Evolutionary conservation across 306 rosid genomes (phyloP), one percentile per base, ranked within the genome.

Genomic region (Vigna nakashimae): DNA sequence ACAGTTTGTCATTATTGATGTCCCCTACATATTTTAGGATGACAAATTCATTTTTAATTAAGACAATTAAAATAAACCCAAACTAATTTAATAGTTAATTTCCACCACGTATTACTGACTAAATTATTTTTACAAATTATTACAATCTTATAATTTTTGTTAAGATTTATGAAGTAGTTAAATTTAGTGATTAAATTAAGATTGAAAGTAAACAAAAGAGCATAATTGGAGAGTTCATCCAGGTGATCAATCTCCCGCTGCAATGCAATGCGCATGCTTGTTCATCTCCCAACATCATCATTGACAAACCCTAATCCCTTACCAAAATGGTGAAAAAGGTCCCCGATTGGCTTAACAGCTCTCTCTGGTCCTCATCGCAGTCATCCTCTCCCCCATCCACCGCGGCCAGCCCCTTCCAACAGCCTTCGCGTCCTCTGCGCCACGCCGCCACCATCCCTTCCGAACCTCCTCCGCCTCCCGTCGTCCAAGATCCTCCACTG

Each of bases 291-390:
- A 5, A 3, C 59, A 30, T 62, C 45, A 4, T 34, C 24, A 58
- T 49, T 60, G 16, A 15, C 7, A 79, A 79, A 79, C 83, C 83
- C 50, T 2, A 50, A 67, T 14, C 52, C 26, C 18, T 4, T 13
- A 50, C 49, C 66, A 71, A 55, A 81, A 92, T 95, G 98, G 76
- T 84, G 87, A 91, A 85, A 88, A 87, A 86, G 8, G 98, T 96
- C 1, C 99, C 99, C 34, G 98, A 96, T 59, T 96, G 99, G 99
- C 98, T 96, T 78, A 96, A 96, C 86, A 96, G 94, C 69, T 90
- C 98, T 45, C 91, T 96, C 76, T 96, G 98, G 99, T 87, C 97
- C 40, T 80, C 93, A 7, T 72, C 91, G 0, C 12, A 28, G 7
- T 0, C 90, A 38, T 71, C 90, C 42, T 46, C 91, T 1, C 59